These are phyloP conservation scores for Schoenoplectus triqueter DNA, from an alignment of 202 grass and related monocot species.

Conservation along the genomic window DNA sequence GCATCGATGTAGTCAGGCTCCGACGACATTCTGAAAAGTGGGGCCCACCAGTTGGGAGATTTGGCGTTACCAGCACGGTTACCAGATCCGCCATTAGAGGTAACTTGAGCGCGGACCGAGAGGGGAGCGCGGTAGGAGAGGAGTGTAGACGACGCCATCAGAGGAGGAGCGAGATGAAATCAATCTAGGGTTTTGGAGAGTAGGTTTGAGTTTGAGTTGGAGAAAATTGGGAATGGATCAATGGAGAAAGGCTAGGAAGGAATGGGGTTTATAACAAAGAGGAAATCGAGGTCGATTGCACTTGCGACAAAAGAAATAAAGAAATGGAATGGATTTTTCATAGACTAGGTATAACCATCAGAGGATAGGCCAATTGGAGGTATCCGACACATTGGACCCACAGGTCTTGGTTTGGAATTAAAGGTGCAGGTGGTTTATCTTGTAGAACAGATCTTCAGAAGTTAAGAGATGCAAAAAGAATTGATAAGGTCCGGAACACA, in stretches of 20 bases:
- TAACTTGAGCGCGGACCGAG: constrained; percentile 38
- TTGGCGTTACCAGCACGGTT: neutral
- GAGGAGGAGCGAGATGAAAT: neutral
- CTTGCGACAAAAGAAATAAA: neutral
- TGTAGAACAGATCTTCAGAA: neutral
- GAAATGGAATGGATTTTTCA: no score
- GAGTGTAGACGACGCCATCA: constrained; percentile 43
- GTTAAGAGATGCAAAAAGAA: neutral
- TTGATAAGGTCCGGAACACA: constrained; percentile 26
- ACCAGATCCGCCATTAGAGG: constrained; percentile 28
- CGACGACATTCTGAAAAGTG: constrained; percentile 73
- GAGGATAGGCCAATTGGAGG: no score
- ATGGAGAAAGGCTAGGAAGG: neutral
- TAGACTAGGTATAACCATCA: neutral
- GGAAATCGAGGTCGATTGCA: no score
- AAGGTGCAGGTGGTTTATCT: neutral
- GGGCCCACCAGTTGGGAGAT: constrained; percentile 76
- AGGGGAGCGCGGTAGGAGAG: constrained; percentile 47
- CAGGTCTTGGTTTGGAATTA: no score
- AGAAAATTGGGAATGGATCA: neutral
- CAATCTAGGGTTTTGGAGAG: constrained; percentile 25
- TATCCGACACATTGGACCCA: no score
- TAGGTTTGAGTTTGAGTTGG: neutral
- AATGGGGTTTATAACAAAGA: neutral
- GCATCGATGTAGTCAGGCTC: constrained; percentile 83